phyloP scores from a whole-genome alignment of 2,329 filamentous ascomycete species.

The Beauveria bassiana region DNA sequence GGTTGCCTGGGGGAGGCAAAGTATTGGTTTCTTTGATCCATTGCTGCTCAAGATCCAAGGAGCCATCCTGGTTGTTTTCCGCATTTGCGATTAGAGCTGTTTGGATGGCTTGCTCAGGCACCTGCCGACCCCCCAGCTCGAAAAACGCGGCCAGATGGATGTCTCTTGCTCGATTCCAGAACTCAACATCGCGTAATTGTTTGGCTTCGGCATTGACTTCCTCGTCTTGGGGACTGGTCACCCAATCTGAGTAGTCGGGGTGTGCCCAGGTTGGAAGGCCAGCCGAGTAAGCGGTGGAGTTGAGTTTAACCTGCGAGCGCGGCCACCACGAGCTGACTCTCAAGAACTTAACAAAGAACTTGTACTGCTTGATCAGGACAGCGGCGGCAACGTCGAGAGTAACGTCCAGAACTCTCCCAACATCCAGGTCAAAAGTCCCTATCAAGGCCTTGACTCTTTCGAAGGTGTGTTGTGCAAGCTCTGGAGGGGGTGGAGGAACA shows the following conservation, averaged over 20 bases:
- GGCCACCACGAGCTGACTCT: conserved; percentile 97
- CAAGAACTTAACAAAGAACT: conserved; percentile 91
- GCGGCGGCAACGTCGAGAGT: conserved; percentile 93
- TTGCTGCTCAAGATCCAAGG: conserved; percentile 50
- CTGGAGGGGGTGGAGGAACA: conserved; percentile 62
- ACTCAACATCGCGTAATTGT: conserved; percentile 59
- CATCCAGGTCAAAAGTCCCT: conserved; percentile 93
- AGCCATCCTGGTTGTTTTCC: conserved; percentile 31
- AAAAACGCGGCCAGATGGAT: conserved; percentile 80
- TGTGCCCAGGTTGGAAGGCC: conserved; percentile 82
- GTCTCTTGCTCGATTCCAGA: conserved; percentile 75
- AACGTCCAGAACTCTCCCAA: conserved; percentile 88
- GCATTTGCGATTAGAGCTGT: conserved; percentile 31
- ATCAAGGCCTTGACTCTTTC: conserved; percentile 91
- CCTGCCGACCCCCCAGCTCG: conserved; percentile 68
- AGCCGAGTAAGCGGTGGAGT: conserved; percentile 40
- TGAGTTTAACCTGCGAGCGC: conserved; percentile 42
- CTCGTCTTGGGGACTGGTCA: conserved; percentile 61
- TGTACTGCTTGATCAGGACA: conserved; percentile 83
- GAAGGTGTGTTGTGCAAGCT: conserved; percentile 77
- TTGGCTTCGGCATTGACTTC: conserved; percentile 47
- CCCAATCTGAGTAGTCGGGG: conserved; percentile 59
- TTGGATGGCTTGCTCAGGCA: conserved; percentile 51
- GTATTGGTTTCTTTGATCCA: conserved; percentile 81
- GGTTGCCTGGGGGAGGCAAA: conserved; percentile 76